Conservation (phyloP, 805 yeast species). For the Cyberlindnera euphorbiiphila region DNA sequence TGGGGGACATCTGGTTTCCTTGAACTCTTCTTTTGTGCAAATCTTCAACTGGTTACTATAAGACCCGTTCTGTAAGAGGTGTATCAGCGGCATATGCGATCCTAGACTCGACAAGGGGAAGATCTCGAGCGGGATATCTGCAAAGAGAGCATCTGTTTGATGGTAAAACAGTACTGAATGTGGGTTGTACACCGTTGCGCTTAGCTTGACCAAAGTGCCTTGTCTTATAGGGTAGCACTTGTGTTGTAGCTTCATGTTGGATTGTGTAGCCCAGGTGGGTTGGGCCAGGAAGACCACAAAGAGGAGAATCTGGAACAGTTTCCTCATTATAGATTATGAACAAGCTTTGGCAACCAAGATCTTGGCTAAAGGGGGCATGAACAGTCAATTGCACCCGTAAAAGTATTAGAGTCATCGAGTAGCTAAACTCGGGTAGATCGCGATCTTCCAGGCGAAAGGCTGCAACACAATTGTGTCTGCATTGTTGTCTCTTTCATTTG, state of each 20-base stretch:
- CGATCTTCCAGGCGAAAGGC: too few relatives aligned
- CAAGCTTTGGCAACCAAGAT: too few relatives aligned
- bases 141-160: slow-evolving; percentile 2
- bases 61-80: background rate
- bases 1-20: background rate
- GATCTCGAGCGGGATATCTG: background rate
- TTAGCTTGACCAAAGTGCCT: slow-evolving; percentile 1
- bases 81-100: background rate
- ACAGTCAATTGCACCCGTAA: too few relatives aligned
- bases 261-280: background rate
- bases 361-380: too few relatives aligned
- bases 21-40: background rate
- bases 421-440: too few relatives aligned
- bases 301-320: too few relatives aligned
- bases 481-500: too few relatives aligned
- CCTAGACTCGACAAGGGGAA: background rate
- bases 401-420: background rate
- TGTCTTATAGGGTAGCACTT: slow-evolving; percentile 1
- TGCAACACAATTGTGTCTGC: too few relatives aligned
- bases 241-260: too few relatives aligned
- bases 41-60: background rate
- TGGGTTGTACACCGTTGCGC: background rate
- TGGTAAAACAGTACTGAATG: slow-evolving; percentile 3
- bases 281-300: too few relatives aligned
- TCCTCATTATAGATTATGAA: too few relatives aligned